Base-by-base conservation (phyloP, 441 rosid species). In the Erodium chrysanthum region DNA sequence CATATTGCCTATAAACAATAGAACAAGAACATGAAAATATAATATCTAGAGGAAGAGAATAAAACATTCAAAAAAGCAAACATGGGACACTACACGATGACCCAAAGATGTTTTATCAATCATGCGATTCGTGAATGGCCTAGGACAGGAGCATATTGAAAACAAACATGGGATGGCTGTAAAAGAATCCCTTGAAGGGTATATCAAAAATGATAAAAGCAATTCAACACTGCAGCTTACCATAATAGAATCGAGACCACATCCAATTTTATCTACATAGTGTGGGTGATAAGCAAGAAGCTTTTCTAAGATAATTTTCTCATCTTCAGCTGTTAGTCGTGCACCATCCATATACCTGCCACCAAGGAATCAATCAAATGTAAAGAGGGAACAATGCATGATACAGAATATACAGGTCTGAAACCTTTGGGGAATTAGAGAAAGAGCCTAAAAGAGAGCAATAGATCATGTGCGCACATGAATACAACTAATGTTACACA, bases 231-330 rank as follows among this genome's bases (percentile, higher is more conserved):
- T 40, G n/a, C 29, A 67, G 44, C 82, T 73, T 77, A 91, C 97
- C 91, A 89, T 87, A 31, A 89, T 76, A 64, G 80, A 85, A 71
- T 82, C 85, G 69, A 89, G 80, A 59, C 96, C 97, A 59, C 89
- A 85, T 64, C 94, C 97, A 68, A 89, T 83, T 86, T 89, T 89
- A 73, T 89, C 96, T 66, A 82, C 87, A 70, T 81, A 80, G 68
- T 81, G 86, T n/a, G 92, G 91, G 78, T 91, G 96, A 79, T 83
- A 74, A 56, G 70, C 78, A 69, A 91, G 92, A 81, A 91, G 89
- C 86, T 76, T 88, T 79, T 84, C 85, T 12, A 76, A 73, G 66
- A 88, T 79, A 74, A 73, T 42, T 70, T 77, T 78, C 78, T 86
- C 91, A 65, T 88, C 91, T 60, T 85, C 92, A 68, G 54, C 83